A percentile compares a stretch with the other conserved stretches of the same genome.
Conservation (phyloP, 1,284 basidiomycete genomes). For the Xerocomus nothofagi region DNA sequence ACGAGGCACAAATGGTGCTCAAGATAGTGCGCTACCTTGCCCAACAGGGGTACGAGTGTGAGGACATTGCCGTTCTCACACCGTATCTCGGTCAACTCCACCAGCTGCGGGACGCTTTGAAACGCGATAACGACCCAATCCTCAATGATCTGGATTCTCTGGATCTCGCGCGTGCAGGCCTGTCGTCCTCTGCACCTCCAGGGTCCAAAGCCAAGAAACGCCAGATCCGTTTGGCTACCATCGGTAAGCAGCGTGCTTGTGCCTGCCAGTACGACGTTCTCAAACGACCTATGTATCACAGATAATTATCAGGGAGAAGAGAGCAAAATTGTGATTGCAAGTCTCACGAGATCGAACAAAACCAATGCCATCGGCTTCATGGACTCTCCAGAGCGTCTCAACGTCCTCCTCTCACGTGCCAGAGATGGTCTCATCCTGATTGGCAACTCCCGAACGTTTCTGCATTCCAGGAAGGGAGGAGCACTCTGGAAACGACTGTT, state of each 20-base stretch:
- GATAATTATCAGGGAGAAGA: conserved; percentile 72
- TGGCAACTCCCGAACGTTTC: conserved; percentile 61
- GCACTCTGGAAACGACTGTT: conserved; percentile 53
- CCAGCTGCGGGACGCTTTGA: conserved; percentile 44
- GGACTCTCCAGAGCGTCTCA: conserved; percentile 61
- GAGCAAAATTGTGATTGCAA: conserved; percentile 61
- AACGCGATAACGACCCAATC: conserved; percentile 52
- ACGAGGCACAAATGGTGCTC: conserved; percentile 58
- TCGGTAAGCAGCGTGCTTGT: conserved; percentile 40
- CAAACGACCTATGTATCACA: conserved; percentile 21
- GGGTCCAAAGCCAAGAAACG: conserved; percentile 1
- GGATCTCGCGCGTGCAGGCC: conserved; percentile 8
- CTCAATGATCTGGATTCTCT: conserved; percentile 60
- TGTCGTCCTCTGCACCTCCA: neutral
- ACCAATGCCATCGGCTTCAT: conserved; percentile 63
- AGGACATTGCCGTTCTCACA: conserved; percentile 59
- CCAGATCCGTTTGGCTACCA: conserved; percentile 54
- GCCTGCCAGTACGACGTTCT: too few relatives aligned
- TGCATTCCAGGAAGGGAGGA: conserved; percentile 49
- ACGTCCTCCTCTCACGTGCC: conserved; percentile 64
- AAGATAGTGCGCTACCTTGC: conserved; percentile 63
- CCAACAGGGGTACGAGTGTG: conserved; percentile 63
- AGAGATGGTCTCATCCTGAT: conserved; percentile 60
- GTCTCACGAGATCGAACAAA: conserved; percentile 57
- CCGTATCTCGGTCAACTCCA: conserved; percentile 66